phyloP scores from a whole-genome alignment of 1,139 yeast genomes.

The Geotrichum bryndzae region DNA sequence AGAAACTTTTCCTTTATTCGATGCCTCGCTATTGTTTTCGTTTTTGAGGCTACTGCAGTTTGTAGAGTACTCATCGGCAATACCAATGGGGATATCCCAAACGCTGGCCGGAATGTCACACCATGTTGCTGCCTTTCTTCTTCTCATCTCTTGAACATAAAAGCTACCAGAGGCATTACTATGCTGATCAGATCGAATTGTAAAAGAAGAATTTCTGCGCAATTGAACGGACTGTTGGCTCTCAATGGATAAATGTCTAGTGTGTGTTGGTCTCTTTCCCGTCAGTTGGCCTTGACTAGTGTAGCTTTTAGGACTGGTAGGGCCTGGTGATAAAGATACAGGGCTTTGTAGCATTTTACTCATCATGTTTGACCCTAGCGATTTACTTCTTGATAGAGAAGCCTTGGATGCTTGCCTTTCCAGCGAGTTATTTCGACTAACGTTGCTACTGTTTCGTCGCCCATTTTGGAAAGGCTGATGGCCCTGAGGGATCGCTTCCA shows the following conservation, averaged over 20 bases:
- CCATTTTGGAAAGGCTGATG: background rate
- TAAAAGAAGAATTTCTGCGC: slow-evolving; percentile 6
- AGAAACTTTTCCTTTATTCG: background rate
- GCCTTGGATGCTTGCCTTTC: background rate
- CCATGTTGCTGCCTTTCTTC: slow-evolving; percentile 47
- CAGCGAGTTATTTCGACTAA: background rate
- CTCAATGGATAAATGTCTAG: background rate
- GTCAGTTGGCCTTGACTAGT: background rate
- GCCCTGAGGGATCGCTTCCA: slow-evolving; percentile 11
- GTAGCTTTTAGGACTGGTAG: background rate
- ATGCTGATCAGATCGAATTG: slow-evolving; percentile 4
- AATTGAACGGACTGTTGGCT: slow-evolving; percentile 4
- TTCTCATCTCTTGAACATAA: slow-evolving; percentile 51
- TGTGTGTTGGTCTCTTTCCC: background rate
- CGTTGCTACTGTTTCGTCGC: background rate
- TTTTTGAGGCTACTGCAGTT: background rate
- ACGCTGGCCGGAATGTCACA: slow-evolving; percentile 49
- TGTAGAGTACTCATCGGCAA: slow-evolving; percentile 35
- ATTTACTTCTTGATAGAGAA: background rate
- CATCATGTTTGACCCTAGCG: background rate
- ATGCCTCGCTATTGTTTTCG: background rate
- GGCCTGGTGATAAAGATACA: slow-evolving; percentile 2
- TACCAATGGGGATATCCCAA: slow-evolving; percentile 64
- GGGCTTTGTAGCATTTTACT: background rate
- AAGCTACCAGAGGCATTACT: slow-evolving; percentile 35